Base-by-base conservation (phyloP, 2,329 filamentous ascomycete species). In the Venturia nashicola region DNA sequence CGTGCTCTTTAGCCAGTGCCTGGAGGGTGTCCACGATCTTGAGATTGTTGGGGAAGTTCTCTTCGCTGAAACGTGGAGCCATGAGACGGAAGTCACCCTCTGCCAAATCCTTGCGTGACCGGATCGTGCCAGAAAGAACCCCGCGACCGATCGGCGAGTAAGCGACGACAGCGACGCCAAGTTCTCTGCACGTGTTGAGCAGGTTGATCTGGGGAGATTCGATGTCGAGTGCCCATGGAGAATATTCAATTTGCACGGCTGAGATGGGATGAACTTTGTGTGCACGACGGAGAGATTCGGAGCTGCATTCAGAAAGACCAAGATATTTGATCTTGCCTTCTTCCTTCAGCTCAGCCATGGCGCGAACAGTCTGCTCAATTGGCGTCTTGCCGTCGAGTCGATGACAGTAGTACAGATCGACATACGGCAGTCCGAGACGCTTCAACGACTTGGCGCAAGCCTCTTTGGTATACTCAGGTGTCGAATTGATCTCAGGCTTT, bases 81-180 rank as follows among this genome's bases (percentile, higher is more conserved):
- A 67, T 66, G 48, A 68, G 68, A 16, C 83, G 79, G 69, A 80
- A 77, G 68, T 85, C 82, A 2, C 70, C 72, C 8, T 76, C 74
- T 5, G 76, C 76, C 60, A 85, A 75, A 67, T 84, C 81, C 18
- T 75, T 74, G 0, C 69, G 70, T 3, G 74, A 77, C 48, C 75
- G 75, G 69, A 81, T 78, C 6, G 72, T 70, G 3, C 83, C 83
- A 0, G 81, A 80, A 32, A 87, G 69, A 65, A 87, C 72, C 11
- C 85, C 84, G 1, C 83, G 78, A 2, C 83, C 83, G 2, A 88
- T 77, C 1, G 85, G 85, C 18, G 78, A 80, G 72, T 84, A 86
- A 1, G 82, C 79, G 2, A 88, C 77, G 6, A 83, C 73, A 0
- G 82, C 75, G 2, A 84, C 75, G 1, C 83, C 84, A 2, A 87